These are phyloP conservation scores for Mortierella sp. DNA, from an alignment of 371 early-diverging fungal genomes.

Conservation along the genomic window DNA sequence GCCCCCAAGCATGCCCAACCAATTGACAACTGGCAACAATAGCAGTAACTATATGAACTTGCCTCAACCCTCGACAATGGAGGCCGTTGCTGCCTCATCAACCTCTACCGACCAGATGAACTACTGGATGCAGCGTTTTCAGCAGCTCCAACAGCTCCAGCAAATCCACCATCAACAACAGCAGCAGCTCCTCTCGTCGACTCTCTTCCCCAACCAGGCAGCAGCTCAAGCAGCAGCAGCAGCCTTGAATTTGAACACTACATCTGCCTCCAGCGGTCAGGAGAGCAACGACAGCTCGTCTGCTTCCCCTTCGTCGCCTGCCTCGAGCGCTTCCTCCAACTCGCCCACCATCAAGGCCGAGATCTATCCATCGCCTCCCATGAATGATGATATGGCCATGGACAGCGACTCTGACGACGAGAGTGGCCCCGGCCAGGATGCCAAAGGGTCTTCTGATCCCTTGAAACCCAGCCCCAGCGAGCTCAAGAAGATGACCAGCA, in stretches of 20 bases:
- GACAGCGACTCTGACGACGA: constrained; percentile 39
- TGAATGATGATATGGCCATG: constrained; percentile 29
- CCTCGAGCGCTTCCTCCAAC: constrained; percentile 1
- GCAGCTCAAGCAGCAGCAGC: neutral
- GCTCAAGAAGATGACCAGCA: constrained; percentile 76
- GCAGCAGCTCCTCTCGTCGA: constrained; percentile 39
- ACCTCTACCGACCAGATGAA: constrained; percentile 9
- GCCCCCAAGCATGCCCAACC: constrained; percentile 38
- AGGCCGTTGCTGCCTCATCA: neutral
- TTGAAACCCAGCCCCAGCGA: constrained; percentile 50
- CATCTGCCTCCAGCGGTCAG: neutral
- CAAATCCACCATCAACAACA: constrained; percentile 39
- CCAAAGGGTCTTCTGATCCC: constrained; percentile 24
- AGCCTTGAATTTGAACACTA: neutral
- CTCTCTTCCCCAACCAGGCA: constrained; percentile 16
- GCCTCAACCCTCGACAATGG: neutral
- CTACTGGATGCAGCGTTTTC: constrained; percentile 47
- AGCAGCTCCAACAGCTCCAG: constrained; percentile 34
- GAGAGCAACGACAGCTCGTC: neutral
- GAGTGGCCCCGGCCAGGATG: constrained; percentile 12
- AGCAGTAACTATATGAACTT: neutral
- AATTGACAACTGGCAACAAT: neutral
- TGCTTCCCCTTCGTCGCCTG: neutral
- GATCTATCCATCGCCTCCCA: constrained; percentile 36
- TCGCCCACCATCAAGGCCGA: constrained; percentile 8